These are phyloP conservation scores for Calocera cornea DNA, from an alignment of 768 basidiomycete species.

Conservation along the genomic window DNA sequence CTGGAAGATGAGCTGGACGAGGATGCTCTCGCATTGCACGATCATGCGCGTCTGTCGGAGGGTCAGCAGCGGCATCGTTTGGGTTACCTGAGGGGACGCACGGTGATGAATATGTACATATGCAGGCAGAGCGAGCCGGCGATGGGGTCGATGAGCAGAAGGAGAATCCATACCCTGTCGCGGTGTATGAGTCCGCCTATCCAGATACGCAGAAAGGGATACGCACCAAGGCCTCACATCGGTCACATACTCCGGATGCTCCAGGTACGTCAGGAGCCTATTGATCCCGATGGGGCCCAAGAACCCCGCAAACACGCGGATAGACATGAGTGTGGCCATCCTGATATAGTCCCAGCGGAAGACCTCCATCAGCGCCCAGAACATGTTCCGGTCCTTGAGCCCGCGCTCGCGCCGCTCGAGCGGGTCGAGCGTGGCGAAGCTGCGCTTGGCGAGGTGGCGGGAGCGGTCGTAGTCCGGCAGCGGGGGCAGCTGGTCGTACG, in stretches of 20 bases:
- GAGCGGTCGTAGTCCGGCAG: conserved; percentile 26
- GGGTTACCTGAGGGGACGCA: neutral
- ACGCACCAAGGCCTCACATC: neutral
- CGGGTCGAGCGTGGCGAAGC: conserved; percentile 24
- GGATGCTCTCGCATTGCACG: conserved; percentile 38
- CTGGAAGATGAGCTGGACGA: conserved; percentile 63
- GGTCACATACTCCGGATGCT: neutral
- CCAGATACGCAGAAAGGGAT: neutral
- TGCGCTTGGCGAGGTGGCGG: conserved; percentile 18
- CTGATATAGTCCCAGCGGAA: neutral
- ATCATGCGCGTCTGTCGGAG: conserved; percentile 29
- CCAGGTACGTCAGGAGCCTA: conserved; percentile 14
- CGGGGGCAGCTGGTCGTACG: conserved; percentile 25
- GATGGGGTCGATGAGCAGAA: conserved; percentile 20
- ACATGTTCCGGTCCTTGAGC: neutral
- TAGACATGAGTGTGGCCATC: neutral
- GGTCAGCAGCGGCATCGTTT: neutral
- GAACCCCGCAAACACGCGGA: neutral
- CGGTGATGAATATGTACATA: conserved; percentile 36
- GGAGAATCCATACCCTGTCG: neutral
- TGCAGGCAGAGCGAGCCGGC: conserved; percentile 33
- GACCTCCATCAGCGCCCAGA: neutral
- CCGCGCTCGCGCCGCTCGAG: neutral
- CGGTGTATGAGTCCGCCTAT: neutral
- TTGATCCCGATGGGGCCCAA: neutral